A percentile compares a stretch with the other conserved stretches of the same genome.
These are phyloP conservation scores for Verticillium dahliae DNA, from an alignment of 2,329 filamentous ascomycete species.

Conservation along the genomic window DNA sequence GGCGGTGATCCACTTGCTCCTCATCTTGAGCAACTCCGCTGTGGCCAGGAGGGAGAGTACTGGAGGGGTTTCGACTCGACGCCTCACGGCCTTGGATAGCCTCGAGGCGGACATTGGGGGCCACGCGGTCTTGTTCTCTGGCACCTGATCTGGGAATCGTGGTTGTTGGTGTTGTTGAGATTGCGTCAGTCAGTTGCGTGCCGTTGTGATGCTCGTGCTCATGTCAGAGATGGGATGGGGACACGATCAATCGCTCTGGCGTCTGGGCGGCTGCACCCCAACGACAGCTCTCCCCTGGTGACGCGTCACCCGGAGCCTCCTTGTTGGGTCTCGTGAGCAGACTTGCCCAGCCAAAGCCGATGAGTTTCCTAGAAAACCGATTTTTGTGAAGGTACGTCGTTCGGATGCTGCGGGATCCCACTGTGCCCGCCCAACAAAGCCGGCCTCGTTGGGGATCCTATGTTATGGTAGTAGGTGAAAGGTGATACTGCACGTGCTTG, in stretches of 20 bases:
- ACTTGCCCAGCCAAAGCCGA: background rate
- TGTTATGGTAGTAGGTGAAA: background rate
- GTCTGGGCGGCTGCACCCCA: background rate
- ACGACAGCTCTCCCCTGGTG: too few relatives aligned
- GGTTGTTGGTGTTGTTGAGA: background rate
- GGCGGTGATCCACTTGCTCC: slow-evolving; percentile 9
- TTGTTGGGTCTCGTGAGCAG: background rate
- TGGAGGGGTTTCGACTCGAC: slow-evolving; percentile 8
- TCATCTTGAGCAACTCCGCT: slow-evolving; percentile 9
- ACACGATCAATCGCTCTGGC: background rate
- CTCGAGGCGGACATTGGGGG: background rate
- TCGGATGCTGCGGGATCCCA: background rate
- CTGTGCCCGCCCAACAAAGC: background rate
- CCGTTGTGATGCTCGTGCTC: background rate
- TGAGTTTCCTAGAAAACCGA: background rate
- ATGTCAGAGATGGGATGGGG: background rate
- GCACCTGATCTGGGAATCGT: background rate
- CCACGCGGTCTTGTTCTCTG: background rate
- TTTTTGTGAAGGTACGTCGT: background rate
- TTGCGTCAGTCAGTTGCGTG: background rate
- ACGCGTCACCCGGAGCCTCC: background rate
- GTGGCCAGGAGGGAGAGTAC: slow-evolving; percentile 9
- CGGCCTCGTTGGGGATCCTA: background rate
- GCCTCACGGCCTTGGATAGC: slow-evolving; percentile 5
- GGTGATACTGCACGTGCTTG: background rate